phyloP scores from a whole-genome alignment of 2,329 filamentous ascomycete genomes.

The Fusarium piperis region DNA sequence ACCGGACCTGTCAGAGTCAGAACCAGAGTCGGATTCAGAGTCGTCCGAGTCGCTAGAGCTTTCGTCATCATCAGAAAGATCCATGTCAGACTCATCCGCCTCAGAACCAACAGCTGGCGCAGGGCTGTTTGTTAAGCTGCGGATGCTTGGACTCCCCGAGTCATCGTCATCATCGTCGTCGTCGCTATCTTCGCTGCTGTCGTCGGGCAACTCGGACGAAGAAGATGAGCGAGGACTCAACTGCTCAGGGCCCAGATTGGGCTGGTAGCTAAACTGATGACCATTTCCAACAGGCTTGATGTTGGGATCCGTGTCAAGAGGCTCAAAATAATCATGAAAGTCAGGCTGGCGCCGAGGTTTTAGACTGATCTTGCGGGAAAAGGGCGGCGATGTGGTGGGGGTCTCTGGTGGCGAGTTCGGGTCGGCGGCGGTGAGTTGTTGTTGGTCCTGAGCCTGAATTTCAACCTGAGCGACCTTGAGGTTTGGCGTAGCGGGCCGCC shows the following conservation, averaged over 20 bases:
- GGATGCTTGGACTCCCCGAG: conserved; percentile 43
- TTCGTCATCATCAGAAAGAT: conserved; percentile 25
- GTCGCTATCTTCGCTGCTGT: conserved; percentile 37
- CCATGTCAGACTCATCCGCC: conserved; percentile 25
- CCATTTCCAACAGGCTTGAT: conserved; percentile 55
- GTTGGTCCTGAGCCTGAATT: conserved; percentile 31
- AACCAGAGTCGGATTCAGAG: conserved; percentile 35
- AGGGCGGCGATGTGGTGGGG: conserved; percentile 52
- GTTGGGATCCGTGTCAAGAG: conserved; percentile 49
- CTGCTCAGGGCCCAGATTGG: conserved; percentile 47
- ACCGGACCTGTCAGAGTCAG: conserved; percentile 38
- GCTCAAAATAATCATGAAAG: conserved; percentile 45
- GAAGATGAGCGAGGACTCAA: conserved; percentile 50
- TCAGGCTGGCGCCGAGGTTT: conserved; percentile 46
- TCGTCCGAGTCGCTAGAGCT: conserved; percentile 29
- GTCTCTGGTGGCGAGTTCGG: conserved; percentile 61
- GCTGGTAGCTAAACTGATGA: conserved; percentile 55
- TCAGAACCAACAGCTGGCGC: conserved; percentile 17
- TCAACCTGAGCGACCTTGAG: conserved; percentile 46
- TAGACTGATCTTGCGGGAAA: conserved; percentile 46
- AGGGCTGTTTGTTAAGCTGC: conserved; percentile 38
- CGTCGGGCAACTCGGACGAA: conserved; percentile 38
- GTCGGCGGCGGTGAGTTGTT: conserved; percentile 46
- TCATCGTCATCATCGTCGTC: conserved; percentile 38
- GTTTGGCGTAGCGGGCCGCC: conserved; percentile 55